Base-by-base conservation (phyloP, 106 monocot species). In the Dendrobium chrysotoxum region DNA sequence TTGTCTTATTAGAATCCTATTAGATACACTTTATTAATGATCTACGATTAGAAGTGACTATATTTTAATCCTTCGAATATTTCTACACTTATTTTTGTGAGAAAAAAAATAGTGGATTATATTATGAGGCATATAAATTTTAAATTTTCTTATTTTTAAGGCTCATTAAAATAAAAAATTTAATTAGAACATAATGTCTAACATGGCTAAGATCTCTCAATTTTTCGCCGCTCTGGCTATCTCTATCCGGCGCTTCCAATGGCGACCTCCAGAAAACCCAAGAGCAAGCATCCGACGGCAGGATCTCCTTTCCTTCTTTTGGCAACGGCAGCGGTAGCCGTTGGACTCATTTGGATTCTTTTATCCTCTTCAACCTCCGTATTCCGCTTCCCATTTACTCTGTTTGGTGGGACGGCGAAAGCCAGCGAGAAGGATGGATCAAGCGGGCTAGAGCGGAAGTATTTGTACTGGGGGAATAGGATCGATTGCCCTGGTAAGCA, bases 401-500 rank as follows among this genome's bases (percentile, higher is more conserved):
- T 65, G 25, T 65, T 26, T 9, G 26, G 25, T 9, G 64, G 25
- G 64, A 7, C 64, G 23, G 23, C 54, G 38, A 11, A 61, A 6
- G 26, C 6, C 28, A 26, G 78, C 28, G 81, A 21, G 72, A 66
- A 9, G 72, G 85, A 77, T 16, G 31, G 47, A 9, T 53, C 75
- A 76, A 79, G 47, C 39, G 82, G 30, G 40, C 57, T 83, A 50
- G 87, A 91, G 82, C 72, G 79, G 75, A 92, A 83, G 86, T 97
- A 92, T 80, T 45, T 97, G 71, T 94, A 97, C 82, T 97, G 97
- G 97, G 97, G 97, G 23, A 75, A 42, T 70, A 70, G 90, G 73
- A 83, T 97, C 44, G 97, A 97, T 50, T 97, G 97, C 80, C 97
- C 97, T 8, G 97, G 97, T 1, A 97, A 97, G 88, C 94, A 92